phyloP scores from a whole-genome alignment of 495 filamentous ascomycete species.

The Penicillium odoratum region DNA sequence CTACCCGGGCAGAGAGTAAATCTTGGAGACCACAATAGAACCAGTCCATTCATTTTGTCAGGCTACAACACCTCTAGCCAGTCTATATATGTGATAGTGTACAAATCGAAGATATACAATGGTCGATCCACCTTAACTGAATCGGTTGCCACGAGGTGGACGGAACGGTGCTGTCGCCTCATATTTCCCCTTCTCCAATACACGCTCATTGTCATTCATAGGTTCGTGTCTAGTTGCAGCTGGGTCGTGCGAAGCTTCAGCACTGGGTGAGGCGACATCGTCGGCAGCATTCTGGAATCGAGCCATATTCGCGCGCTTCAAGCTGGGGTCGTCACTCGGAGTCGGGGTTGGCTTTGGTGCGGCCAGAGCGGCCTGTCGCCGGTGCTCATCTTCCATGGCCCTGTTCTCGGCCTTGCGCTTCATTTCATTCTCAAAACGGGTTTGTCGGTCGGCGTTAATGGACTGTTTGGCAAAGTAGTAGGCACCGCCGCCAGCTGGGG shows the following conservation, averaged over 20 bases:
- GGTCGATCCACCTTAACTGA: slow-evolving; percentile 50
- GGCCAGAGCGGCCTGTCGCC: slow-evolving; percentile 27
- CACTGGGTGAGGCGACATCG: slow-evolving; percentile 70
- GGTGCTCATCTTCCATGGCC: slow-evolving; percentile 56
- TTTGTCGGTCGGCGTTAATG: slow-evolving; percentile 83
- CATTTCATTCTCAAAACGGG: slow-evolving; percentile 66
- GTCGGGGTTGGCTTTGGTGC: slow-evolving; percentile 21
- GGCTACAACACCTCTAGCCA: background rate
- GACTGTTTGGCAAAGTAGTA: slow-evolving; percentile 96
- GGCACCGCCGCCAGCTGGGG: slow-evolving; percentile 77
- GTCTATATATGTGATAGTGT: slow-evolving; percentile 2
- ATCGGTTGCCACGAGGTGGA: slow-evolving; percentile 79
- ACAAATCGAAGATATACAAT: slow-evolving; percentile 22
- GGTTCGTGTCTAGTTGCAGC: slow-evolving; percentile 84
- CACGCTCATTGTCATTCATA: slow-evolving; percentile 65
- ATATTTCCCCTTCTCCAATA: slow-evolving; percentile 86
- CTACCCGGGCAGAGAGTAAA: background rate
- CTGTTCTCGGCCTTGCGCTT: slow-evolving; percentile 62
- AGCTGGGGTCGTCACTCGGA: slow-evolving; percentile 24
- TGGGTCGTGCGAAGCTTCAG: slow-evolving; percentile 77
- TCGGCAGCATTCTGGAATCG: slow-evolving; percentile 45
- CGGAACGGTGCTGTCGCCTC: slow-evolving; percentile 72
- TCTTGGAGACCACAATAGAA: background rate
- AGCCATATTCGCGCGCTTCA: slow-evolving; percentile 38
- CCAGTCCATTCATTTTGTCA: background rate